Percentiles rank a stretch among this genome's conserved stretches.
Conservation (phyloP, 306 rosid species). For the Comarum palustre region DNA sequence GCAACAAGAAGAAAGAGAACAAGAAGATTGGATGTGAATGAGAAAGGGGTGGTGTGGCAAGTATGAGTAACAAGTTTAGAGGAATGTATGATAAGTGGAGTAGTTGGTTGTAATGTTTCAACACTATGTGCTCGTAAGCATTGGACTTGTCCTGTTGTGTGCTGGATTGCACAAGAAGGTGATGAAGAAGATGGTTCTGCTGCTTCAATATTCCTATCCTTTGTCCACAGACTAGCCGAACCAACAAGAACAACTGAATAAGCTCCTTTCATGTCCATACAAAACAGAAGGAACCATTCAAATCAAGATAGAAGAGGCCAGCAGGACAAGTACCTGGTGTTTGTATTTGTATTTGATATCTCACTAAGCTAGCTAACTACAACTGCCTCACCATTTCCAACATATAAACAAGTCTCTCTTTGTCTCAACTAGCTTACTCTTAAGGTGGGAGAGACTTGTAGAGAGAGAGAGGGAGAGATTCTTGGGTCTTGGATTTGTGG, state of each 20-base stretch:
- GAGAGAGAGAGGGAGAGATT: constrained; percentile 16
- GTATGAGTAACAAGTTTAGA: constrained; percentile 43
- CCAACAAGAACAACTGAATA: constrained; percentile 30
- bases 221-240: constrained; percentile 33
- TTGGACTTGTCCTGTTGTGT: constrained; percentile 70
- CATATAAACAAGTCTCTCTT: constrained; percentile 31
- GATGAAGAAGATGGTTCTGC: constrained; percentile 4
- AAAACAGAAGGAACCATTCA: constrained; percentile 47
- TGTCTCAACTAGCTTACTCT: constrained; percentile 19
- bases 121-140: constrained; percentile 45
- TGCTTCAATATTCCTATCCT: constrained; percentile 47
- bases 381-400: constrained; percentile 56
- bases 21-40: constrained; percentile 44
- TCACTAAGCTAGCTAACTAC: constrained; percentile 1
- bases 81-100: constrained; percentile 40
- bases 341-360: constrained; percentile 6
- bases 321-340: constrained; percentile 7
- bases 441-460: background rate
- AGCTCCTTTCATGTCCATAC: constrained; percentile 62
- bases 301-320: constrained; percentile 25
- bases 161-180: constrained; percentile 28
- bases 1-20: constrained; percentile 56
- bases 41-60: constrained; percentile 29
- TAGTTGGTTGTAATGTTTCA: constrained; percentile 44
- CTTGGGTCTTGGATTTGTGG: constrained; percentile 37